Evolutionary conservation across 2,329 filamentous ascomycete species (phyloP).

Genomic region (Colletotrichum cordylinicola): DNA sequence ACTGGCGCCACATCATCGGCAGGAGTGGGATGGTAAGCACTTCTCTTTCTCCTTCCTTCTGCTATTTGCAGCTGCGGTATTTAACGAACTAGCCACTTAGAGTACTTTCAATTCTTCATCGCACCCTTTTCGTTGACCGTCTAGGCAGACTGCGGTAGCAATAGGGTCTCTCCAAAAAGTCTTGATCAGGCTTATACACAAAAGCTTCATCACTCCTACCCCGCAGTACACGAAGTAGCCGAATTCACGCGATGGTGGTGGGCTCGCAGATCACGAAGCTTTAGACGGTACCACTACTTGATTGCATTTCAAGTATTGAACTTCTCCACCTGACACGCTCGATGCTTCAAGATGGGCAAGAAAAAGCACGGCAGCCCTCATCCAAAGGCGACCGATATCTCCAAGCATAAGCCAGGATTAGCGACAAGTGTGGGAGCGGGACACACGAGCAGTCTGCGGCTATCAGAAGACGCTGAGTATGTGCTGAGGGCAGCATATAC

Average conservation of each 20-base stretch:
- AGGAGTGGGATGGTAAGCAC: background rate
- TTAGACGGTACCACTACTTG: background rate
- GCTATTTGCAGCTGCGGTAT: too few relatives aligned
- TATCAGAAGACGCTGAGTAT: background rate
- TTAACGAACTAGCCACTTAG: background rate
- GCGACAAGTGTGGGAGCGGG: rapidly evolving
- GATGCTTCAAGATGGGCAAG: background rate
- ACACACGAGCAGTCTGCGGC: rapidly evolving
- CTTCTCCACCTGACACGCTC: background rate
- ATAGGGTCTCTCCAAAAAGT: rapidly evolving
- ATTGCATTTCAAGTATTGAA: background rate
- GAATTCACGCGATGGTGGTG: background rate
- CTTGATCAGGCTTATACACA: background rate
- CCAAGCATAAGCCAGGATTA: rapidly evolving
- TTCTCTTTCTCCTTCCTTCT: background rate
- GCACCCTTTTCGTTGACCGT: background rate
- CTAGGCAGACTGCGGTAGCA: background rate
- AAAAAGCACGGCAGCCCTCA: background rate
- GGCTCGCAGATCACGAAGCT: background rate
- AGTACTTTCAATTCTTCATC: background rate
- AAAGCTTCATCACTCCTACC: background rate
- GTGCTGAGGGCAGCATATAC: background rate
- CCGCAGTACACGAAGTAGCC: background rate
- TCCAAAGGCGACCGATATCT: background rate
- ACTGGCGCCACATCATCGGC: background rate